Evolutionary conservation across 176 grass and related monocot species (phyloP), one percentile per base, ranked within the genome.

Genomic region (Ampelocalamus luodianensis): DNA sequence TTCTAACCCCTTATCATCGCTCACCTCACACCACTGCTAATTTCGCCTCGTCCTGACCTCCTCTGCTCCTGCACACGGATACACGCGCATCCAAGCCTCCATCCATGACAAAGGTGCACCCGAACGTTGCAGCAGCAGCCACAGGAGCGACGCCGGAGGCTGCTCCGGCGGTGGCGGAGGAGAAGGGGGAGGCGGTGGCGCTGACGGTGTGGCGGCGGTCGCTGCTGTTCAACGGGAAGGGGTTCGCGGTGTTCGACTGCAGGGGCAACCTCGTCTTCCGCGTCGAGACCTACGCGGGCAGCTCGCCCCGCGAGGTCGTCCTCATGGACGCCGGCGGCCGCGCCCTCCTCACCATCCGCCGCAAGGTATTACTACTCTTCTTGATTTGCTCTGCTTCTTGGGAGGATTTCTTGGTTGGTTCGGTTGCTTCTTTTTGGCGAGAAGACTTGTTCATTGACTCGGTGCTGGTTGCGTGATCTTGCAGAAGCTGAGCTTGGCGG

Each of bases 401-500:
- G 49, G 23, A 39, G 0, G 58, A 59, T 16, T 53, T 72, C 77
- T 15, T 79, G 61, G 8, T 45, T 27, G 48, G 49, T 18, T 75
- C 34, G 4, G 34, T 20, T 40, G 49, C 53, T 53, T 27, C 26
- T 74, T 37, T 24, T 32, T 23, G 49, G 23, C 5, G 59, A 50
- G 6, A 45, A 38, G 43, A n/a, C 22, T 9, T 39, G 3, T 54
- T 88, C n/a, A 63, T 22, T 63, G 5, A 62, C 44, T 54, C 50
- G 34, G 2, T 9, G 15, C 18, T 6, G 29, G 7, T 61, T 34
- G 17, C 51, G 66, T 83, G 61, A 22, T 81, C 6, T 77, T 85
- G 86, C 90, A 97, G 95, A 94, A 88, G 43, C 74, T 97, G 34
- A 94, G 92, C 70, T 58, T 97, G 22, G 76, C 78, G 1, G 94